phyloP scores from a whole-genome alignment of 2,329 filamentous ascomycete species.

The Botryotinia convoluta region DNA sequence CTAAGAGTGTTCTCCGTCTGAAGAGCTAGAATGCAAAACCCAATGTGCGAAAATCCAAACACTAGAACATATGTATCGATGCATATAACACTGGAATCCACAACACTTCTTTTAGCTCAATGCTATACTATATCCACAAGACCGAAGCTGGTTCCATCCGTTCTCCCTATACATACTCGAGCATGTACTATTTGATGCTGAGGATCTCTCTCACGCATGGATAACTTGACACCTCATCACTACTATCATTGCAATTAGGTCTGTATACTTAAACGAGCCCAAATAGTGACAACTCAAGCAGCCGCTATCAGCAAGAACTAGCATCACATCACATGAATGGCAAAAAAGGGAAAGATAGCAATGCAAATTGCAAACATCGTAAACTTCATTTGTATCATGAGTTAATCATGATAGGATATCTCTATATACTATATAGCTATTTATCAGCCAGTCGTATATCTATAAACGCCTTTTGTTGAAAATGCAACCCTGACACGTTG shows the following conservation, averaged over 20 bases:
- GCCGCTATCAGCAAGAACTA: not conserved
- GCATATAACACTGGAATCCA: too few species aligned
- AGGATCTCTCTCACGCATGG: not conserved
- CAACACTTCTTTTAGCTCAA: too few species aligned
- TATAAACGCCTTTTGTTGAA: constrained; percentile 22
- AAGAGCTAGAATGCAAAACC: too few species aligned
- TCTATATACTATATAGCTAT: constrained; percentile 1
- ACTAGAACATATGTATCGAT: too few species aligned
- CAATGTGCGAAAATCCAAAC: accelerated
- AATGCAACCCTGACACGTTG: constrained; percentile 21
- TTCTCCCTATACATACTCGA: not conserved
- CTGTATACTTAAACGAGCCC: not conserved
- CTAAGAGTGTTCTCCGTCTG: accelerated
- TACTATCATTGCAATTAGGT: not conserved
- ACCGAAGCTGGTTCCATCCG: not conserved
- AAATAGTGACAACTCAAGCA: not conserved
- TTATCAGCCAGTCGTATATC: constrained; percentile 1
- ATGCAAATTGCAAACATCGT: not conserved
- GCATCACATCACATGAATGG: not conserved
- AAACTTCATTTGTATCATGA: constrained; percentile 16
- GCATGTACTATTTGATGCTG: not conserved
- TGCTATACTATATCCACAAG: too few species aligned
- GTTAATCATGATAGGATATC: constrained; percentile 20
- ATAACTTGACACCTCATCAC: not conserved
- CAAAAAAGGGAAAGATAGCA: not conserved